A percentile compares a stretch with the other conserved stretches of the same genome.
phyloP scores from a whole-genome alignment of 2,329 filamentous ascomycete genomes.

The Botrytis fragariae region DNA sequence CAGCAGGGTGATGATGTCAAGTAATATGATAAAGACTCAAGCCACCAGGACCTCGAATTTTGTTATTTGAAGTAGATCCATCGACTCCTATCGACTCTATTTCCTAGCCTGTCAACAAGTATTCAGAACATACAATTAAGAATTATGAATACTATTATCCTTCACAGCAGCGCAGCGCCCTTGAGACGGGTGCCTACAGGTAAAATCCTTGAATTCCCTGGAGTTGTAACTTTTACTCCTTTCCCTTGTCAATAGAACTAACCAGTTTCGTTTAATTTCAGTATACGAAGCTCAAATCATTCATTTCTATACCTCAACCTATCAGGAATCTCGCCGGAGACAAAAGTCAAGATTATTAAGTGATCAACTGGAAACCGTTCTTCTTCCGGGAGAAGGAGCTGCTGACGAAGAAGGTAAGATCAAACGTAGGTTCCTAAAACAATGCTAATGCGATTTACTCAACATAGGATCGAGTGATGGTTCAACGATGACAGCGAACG shows the following conservation, averaged over 20 bases:
- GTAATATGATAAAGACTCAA: neutral
- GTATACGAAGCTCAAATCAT: neutral
- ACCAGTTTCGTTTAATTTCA: neutral
- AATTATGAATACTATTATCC: neutral
- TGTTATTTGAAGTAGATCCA: no score
- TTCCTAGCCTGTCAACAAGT: neutral
- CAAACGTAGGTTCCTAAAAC: neutral
- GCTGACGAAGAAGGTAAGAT: neutral
- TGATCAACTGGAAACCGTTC: neutral
- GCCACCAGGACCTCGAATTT: neutral
- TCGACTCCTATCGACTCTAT: neutral
- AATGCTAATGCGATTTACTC: neutral
- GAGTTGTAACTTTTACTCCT: neutral
- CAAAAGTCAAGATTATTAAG: rapidly evolving
- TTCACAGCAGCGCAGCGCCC: neutral
- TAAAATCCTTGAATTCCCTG: neutral
- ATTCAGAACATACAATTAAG: neutral
- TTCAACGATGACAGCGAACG: neutral
- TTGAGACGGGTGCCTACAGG: neutral
- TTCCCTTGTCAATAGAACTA: neutral
- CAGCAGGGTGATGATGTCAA: no score
- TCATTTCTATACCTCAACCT: neutral
- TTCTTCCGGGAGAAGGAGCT: neutral
- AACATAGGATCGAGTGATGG: neutral
- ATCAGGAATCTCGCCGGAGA: neutral